Conservation (phyloP, 495 filamentous ascomycete genomes). For the Trichoderma reesei region DNA sequence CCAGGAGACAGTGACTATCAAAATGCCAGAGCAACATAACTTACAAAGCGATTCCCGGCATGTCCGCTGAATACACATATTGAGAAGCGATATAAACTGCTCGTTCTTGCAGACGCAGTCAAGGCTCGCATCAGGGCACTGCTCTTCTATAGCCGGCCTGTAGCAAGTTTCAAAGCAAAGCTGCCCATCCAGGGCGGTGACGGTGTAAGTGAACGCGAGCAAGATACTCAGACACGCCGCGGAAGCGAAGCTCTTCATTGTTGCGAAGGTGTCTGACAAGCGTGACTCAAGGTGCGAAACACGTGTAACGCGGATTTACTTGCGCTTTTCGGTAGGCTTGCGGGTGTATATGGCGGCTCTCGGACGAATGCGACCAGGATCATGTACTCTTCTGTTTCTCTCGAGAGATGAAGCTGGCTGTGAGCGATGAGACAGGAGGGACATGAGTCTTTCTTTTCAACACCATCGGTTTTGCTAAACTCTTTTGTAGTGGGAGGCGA, state of each 20-base stretch:
- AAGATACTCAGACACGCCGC: background rate
- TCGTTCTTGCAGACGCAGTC: background rate
- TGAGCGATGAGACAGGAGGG: no score
- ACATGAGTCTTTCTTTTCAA: no score
- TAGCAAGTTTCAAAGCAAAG: background rate
- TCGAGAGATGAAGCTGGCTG: no score
- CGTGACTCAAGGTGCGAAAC: no score
- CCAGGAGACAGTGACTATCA: background rate
- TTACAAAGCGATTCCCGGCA: background rate
- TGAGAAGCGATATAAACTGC: background rate
- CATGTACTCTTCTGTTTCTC: no score
- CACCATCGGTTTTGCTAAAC: no score
- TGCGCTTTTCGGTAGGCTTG: no score
- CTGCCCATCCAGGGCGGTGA: background rate
- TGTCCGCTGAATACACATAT: conserved; percentile 3
- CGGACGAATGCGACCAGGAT: no score
- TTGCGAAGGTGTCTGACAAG: background rate
- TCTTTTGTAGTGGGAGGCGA: background rate
- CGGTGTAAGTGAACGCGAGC: background rate
- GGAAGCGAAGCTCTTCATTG: background rate
- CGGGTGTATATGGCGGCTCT: no score
- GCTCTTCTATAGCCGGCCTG: background rate
- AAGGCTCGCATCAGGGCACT: background rate
- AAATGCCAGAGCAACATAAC: background rate
- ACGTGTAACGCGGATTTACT: no score